Evolutionary conservation across 129 eudicot genomes (phyloP), one percentile per base, ranked within the genome.

Genomic region (Lactuca saligna): DNA sequence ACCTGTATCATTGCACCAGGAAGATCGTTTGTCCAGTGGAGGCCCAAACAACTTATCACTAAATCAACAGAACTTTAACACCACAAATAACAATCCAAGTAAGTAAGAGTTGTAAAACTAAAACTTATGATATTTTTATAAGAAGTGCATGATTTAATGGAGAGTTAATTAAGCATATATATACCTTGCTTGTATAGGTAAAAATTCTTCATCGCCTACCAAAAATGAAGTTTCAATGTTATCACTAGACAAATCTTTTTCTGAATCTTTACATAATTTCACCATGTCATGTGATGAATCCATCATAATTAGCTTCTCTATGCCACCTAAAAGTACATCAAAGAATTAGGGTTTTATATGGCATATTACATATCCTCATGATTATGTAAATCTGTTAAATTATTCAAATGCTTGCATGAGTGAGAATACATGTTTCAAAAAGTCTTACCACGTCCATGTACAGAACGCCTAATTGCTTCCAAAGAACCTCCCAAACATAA

Each of bases 1-100:
- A 86, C 98, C 95, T 92, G 98, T 75, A 89, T 93, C 98, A 93
- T 88, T 70, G 96, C 96, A 59, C 98, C 98, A 74, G 96, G 96
- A 69, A 92, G 96, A 83, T 92, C 98, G 76, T 92, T 92, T 64
- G 98, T 92, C 98, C 98, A 92, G 70, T 92, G 98, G 56, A 92
- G 96, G 66, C 98, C 96, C 87, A 93, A 89, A 85, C 98, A 80
- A 70, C 98, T 84, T 68, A 93, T 83, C 42, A 93, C 89, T 73
- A 93, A 79, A 80, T 93, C 96, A 71, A 93, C 73, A 69, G 95
- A 93, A 41, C 98, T 89, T 39, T 61, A 33, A 73, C 61, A 81
- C 14, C 65, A 77, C 60, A 73, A 32, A 49, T 5, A 68, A 65
- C 17, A 59, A 71, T 53, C 67, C 13, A 55, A 54, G 53, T 61